Evolutionary conservation across 495 filamentous ascomycete genomes (phyloP).

Genomic region (Lophiotrema nucula): DNA sequence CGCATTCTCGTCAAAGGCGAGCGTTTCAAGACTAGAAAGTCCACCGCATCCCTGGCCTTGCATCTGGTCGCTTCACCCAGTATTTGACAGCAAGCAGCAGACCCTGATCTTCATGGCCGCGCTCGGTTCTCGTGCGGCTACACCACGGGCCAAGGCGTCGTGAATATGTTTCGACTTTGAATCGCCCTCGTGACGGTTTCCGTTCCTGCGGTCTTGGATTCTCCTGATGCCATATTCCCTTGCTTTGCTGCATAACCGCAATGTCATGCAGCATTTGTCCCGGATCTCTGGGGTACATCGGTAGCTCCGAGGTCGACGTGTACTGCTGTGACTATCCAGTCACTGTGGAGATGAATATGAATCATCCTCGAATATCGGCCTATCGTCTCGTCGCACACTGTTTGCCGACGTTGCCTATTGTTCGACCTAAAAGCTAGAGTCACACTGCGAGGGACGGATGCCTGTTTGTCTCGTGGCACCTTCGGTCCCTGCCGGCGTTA

Average conservation of each 20-base stretch:
- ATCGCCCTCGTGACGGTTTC: background rate
- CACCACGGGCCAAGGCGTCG: too few species aligned
- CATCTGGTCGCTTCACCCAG: conserved; percentile 14
- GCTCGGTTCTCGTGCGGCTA: too few species aligned
- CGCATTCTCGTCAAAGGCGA: conserved; percentile 14
- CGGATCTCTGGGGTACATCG: conserved; percentile 11
- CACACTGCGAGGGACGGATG: background rate
- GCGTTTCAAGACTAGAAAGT: conserved; percentile 15
- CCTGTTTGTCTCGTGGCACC: conserved; percentile 1
- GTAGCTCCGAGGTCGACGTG: background rate
- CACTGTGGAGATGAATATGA: conserved; percentile 21
- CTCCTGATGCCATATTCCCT: conserved; percentile 7
- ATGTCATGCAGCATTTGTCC: conserved; percentile 23
- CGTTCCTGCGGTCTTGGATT: conserved; percentile 4
- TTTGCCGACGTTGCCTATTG: conserved; percentile 20
- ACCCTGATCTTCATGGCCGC: conserved; percentile 20
- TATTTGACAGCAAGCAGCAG: conserved; percentile 12
- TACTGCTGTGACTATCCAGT: background rate
- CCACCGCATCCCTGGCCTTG: conserved; percentile 20
- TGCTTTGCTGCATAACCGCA: conserved; percentile 12
- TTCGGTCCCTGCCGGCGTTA: background rate
- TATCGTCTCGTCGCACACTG: conserved; percentile 8
- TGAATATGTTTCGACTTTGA: too few species aligned
- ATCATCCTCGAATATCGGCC: conserved; percentile 4
- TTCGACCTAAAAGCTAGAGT: conserved; percentile 7